Evolutionary conservation across 164 flowering plant genomes (phyloP), one percentile per base, ranked within the genome.

Genomic region (Brasenia schreberi): DNA sequence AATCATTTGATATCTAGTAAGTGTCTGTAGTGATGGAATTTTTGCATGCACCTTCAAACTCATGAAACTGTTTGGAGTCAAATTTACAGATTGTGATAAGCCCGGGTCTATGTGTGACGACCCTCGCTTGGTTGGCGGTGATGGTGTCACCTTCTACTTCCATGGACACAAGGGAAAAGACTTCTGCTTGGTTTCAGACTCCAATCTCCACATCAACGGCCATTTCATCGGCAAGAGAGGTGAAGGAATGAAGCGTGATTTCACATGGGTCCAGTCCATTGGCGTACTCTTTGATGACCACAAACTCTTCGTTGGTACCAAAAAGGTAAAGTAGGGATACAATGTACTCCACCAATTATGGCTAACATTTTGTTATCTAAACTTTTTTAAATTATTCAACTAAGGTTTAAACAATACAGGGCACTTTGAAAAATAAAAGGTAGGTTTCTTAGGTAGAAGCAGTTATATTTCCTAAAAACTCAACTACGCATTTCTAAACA

Each of bases 121-220:
- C 65, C 81, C 81, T 12, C 72, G 79, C 5, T 82, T 82, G 71
- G 59, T 82, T 1, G 83, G 83, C 17, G 83, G 81, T 4, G 82
- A 82, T 39, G 80, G 80, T 45, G 61, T 78, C 60, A 68, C 77
- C 63, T 82, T 79, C 75, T 82, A 80, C 76, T 82, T 81, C 80
- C 82, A 80, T 43, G 80, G 83, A 64, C 71, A 80, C 74, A 80
- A 77, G 42, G 74, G 78, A 65, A 66, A 7, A 5, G 74, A 80
- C 69, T 82, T 78, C 70, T 78, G 85, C 73, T 76, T 82, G 10
- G 66, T 80, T 14, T 78, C 85, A 11, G 81, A 80, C 73, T n/a
- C 77, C 67, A 72, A 80, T 69, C 67, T 78, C 60, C 82, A 82
- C 72, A 78, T 80, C 71, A 82, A 80, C 42, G 81, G 66, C 17